Evolutionary conservation across 306 rosid species (phyloP), one percentile per base, ranked within the genome.

Genomic region (Quercus suber): DNA sequence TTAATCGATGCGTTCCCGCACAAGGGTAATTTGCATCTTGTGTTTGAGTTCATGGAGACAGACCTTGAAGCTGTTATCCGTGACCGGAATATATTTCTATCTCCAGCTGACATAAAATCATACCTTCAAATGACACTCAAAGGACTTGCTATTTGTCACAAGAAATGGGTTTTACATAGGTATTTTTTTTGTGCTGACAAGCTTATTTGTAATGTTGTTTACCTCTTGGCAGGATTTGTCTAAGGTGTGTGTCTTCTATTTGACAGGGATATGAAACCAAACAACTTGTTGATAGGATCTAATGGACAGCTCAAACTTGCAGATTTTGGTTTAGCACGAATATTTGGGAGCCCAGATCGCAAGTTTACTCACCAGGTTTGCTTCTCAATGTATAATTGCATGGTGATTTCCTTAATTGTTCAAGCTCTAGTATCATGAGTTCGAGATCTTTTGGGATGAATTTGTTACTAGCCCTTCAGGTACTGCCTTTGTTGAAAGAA

Each of bases 1-100:
- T 86, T 94, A 81, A 94, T 83, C 71, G 98, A 94, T 69, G 93
- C 97, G 1, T 94, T 94, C 87, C 97, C 97, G 0, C 98, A 92
- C 77, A 94, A 94, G 80, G 97, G 89, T 58, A 94, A 94, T 85
- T 86, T 94, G 94, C 98, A 94, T 82, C 97, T 94, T 37, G 98
- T 94, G 67, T 94, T 94, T 78, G 97, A 94, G 59, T 94, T 94
- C 87, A 94, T 94, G 98, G 98, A 94, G 87, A 94, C 97, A 6
- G 98, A 94, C 86, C 97, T 94, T 15, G 98, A 94, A 88, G 97
- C 98, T 83, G 97, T 94, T 56, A 94, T 92, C 86, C 91, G 98
- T 25, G 96, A 92, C 74, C 91, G 94, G 0, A 94, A 92, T 82
- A 94, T 94, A 82, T 87, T 94, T 74, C 97, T 94, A 65, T 90